phyloP scores from a whole-genome alignment of 179 eudicot species.

The Nepenthes alata region DNA sequence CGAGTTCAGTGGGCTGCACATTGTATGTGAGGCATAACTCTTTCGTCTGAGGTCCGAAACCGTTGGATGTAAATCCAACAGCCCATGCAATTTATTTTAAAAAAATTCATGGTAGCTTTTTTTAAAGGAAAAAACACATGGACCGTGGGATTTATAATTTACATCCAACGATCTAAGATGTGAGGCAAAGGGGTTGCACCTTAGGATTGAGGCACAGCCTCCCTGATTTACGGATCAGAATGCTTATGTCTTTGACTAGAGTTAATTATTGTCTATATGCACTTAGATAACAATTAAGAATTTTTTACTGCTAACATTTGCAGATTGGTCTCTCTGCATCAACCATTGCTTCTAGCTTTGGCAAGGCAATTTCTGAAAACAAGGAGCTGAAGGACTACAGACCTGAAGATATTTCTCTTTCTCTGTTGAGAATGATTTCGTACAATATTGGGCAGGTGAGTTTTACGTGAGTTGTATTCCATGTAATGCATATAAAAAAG shows the following conservation, averaged over 20 bases:
- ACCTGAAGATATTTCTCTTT: slow-evolving; percentile 95
- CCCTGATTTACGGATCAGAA: neutral
- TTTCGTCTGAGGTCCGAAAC: no score
- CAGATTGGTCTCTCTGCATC: slow-evolving; percentile 98
- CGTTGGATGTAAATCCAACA: no score
- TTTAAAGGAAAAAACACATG: no score
- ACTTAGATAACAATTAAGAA: no score
- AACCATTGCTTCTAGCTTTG: slow-evolving; percentile 98
- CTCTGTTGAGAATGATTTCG: slow-evolving; percentile 96
- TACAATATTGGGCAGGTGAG: slow-evolving; percentile 95
- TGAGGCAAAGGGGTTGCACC: no score
- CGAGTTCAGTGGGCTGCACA: neutral
- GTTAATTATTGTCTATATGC: no score
- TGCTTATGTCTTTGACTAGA: neutral
- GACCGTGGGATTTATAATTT: no score
- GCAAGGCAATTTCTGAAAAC: slow-evolving; percentile 78
- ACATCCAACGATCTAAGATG: no score
- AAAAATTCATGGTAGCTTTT: no score
- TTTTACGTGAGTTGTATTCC: neutral
- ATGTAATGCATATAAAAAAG: no score
- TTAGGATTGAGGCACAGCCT: neutral
- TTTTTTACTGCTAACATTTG: slow-evolving; percentile 5
- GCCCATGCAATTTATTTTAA: no score
- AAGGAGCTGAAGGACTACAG: slow-evolving; percentile 84
- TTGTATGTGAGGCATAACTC: no score